Evolutionary conservation across 2,329 filamentous ascomycete species (phyloP).

Genomic region (Cladosporium sp.): DNA sequence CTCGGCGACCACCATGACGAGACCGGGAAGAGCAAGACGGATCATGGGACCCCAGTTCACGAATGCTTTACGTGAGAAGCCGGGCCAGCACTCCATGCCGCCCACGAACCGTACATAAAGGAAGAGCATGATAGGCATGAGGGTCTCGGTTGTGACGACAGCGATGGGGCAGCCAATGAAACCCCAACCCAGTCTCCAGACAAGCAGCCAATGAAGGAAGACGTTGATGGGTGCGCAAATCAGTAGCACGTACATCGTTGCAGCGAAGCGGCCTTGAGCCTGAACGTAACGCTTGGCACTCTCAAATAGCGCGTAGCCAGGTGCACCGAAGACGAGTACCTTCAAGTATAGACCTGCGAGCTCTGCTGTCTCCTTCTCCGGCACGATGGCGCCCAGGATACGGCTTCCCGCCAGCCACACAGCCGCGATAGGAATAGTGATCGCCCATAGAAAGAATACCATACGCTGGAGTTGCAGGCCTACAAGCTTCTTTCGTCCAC

Average conservation of each 20-base stretch:
- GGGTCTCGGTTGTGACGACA: constrained; percentile 71
- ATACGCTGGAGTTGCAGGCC: constrained; percentile 81
- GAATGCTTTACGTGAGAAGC: constrained; percentile 69
- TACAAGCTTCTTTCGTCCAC: constrained; percentile 84
- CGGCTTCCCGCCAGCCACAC: constrained; percentile 69
- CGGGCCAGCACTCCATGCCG: constrained; percentile 77
- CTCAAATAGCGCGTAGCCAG: constrained; percentile 76
- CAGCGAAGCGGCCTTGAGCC: constrained; percentile 81
- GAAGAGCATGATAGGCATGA: constrained; percentile 72
- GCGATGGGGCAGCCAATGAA: constrained; percentile 81
- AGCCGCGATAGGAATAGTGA: constrained; percentile 70
- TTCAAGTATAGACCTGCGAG: constrained; percentile 74
- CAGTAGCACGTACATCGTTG: constrained; percentile 78
- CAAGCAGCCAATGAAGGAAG: constrained; percentile 76
- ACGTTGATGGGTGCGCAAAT: constrained; percentile 81
- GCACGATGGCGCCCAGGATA: constrained; percentile 66
- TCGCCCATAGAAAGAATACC: constrained; percentile 71
- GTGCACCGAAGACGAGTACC: constrained; percentile 68
- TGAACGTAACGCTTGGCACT: constrained; percentile 83
- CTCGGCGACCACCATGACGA: constrained; percentile 93
- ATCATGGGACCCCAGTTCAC: constrained; percentile 84
- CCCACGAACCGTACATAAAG: constrained; percentile 71
- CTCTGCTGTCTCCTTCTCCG: constrained; percentile 67
- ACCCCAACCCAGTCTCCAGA: constrained; percentile 66
- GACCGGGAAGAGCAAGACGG: constrained; percentile 79